Base-by-base conservation (phyloP, 208 protist species). In the Trypanosoma melophagium region DNA sequence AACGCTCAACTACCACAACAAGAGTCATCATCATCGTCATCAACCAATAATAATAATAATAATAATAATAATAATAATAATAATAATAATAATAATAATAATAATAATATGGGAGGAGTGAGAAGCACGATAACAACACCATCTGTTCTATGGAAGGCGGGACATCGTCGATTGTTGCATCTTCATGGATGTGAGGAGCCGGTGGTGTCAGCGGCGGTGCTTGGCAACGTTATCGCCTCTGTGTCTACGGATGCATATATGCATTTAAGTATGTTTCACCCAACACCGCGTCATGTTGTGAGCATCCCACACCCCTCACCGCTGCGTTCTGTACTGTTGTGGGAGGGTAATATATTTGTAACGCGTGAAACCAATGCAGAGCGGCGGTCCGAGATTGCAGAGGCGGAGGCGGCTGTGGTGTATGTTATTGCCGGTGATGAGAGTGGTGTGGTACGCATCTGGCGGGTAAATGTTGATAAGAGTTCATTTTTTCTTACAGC, bases 351-450 rank as follows among this genome's bases (percentile, higher is more conserved):
- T 16, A 28, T 57, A 16, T 89, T 92, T 63, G 58, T 70, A 0
- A 31, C 45, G 22, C 61, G 47, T 7, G 41, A 60, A 25, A 24
- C 10, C 8, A 54, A 74, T 28, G 28, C 41, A 22, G 45, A 52
- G 60, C 73, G 45, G 28, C 40, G 47, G 31, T 51, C 31, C 13
- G 22, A 4, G 1, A n/a, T 82, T 41, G 31, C 47, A 16, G 56
- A 19, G 9, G 62, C 68, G 13, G 87, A 94, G 65, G 51, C 53
- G 19, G 70, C 69, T 5, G 79, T 86, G 21, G 76, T 86, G n/a
- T 95, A 95, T 56, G 45, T 93, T 14, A 83, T 90, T 57, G 83
- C 77, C 14, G 84, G 81, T 8, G 84, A 92, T 64, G 80, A 84
- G 22, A 71, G 55, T 47, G 80, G 81, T 1, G 14, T 81, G 8